These are phyloP conservation scores for Aureobasidium zeae DNA, from an alignment of 2,329 filamentous ascomycete genomes.

Conservation along the genomic window DNA sequence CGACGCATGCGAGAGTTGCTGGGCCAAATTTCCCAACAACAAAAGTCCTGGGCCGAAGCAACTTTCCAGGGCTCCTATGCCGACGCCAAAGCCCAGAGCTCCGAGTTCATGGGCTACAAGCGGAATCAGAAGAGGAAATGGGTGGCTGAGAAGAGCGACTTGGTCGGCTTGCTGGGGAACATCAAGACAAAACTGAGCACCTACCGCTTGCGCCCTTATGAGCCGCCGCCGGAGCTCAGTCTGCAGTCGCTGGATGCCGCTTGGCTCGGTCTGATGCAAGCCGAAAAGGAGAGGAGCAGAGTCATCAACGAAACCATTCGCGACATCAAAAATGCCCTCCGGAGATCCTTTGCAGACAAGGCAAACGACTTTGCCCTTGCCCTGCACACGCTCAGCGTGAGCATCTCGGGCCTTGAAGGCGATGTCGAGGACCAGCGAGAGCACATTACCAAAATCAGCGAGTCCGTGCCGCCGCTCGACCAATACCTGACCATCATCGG, in stretches of 20 bases:
- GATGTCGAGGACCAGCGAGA: slow-evolving; percentile 90
- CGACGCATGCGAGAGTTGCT: slow-evolving; percentile 78
- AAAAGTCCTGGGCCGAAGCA: slow-evolving; percentile 65
- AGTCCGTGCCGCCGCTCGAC: slow-evolving; percentile 81
- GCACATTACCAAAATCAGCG: slow-evolving; percentile 76
- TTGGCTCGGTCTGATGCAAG: slow-evolving; percentile 69
- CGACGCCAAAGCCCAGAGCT: slow-evolving; percentile 81
- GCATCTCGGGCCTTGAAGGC: slow-evolving; percentile 93
- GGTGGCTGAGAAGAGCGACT: slow-evolving; percentile 95
- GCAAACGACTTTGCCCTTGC: slow-evolving; percentile 96
- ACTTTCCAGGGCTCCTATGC: slow-evolving; percentile 84
- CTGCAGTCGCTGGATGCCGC: slow-evolving; percentile 73
- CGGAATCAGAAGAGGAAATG: slow-evolving; percentile 81
- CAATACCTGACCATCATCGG: slow-evolving; percentile 83
- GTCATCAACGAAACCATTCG: slow-evolving; percentile 96
- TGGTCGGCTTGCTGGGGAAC: slow-evolving; percentile 86
- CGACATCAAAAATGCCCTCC: slow-evolving; percentile 94
- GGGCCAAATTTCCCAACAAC: slow-evolving; percentile 62
- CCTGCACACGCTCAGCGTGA: slow-evolving; percentile 86
- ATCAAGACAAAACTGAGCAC: slow-evolving; percentile 98
- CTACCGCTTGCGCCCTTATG: slow-evolving; percentile 82
- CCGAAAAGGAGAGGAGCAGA: slow-evolving; percentile 82
- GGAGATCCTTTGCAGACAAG: slow-evolving; percentile 91
- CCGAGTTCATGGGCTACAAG: slow-evolving; percentile 81
- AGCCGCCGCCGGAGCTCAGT: slow-evolving; percentile 75